Evolutionary conservation across 495 filamentous ascomycete species (phyloP).

Genomic region (Daldinia vernicosa): DNA sequence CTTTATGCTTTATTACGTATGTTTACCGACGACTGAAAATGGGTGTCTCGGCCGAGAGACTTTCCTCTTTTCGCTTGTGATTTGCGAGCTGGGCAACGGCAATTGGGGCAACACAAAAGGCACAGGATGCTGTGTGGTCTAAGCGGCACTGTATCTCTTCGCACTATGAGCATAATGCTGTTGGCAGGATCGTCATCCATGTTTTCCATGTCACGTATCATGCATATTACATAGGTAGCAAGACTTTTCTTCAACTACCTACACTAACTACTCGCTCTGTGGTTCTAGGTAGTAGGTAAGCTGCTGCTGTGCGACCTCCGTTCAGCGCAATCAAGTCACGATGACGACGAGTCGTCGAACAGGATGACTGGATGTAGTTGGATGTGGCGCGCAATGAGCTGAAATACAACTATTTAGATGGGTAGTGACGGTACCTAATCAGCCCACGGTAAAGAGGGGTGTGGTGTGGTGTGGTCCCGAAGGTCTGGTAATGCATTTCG

Average conservation of each 20-base stretch:
- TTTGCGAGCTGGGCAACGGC: constrained; percentile 27
- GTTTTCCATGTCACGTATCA: constrained; percentile 39
- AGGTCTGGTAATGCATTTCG: constrained; percentile 23
- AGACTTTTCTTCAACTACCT: constrained; percentile 6
- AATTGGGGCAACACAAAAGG: constrained; percentile 24
- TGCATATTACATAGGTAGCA: constrained; percentile 8
- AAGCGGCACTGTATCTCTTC: constrained; percentile 26
- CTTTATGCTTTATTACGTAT: not conserved
- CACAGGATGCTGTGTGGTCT: constrained; percentile 9
- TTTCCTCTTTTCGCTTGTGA: constrained; percentile 24
- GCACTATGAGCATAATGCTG: constrained; percentile 28
- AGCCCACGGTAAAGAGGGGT: not conserved
- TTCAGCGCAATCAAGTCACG: constrained; percentile 27
- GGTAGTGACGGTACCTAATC: constrained; percentile 4
- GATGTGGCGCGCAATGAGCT: constrained; percentile 20
- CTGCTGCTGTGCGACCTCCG: constrained; percentile 36
- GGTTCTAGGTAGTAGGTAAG: constrained; percentile 37
- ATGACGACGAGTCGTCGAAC: constrained; percentile 34
- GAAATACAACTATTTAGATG: not conserved
- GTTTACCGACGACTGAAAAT: constrained; percentile 31
- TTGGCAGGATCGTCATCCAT: constrained; percentile 36
- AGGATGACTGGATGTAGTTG: constrained; percentile 5
- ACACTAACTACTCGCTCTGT: constrained; percentile 3
- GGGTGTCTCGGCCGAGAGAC: constrained; percentile 29
- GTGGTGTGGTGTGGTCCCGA: too few relatives aligned